Base-by-base conservation (phyloP, 73 alveolate species). In the Tetrahymena thermophila region DNA sequence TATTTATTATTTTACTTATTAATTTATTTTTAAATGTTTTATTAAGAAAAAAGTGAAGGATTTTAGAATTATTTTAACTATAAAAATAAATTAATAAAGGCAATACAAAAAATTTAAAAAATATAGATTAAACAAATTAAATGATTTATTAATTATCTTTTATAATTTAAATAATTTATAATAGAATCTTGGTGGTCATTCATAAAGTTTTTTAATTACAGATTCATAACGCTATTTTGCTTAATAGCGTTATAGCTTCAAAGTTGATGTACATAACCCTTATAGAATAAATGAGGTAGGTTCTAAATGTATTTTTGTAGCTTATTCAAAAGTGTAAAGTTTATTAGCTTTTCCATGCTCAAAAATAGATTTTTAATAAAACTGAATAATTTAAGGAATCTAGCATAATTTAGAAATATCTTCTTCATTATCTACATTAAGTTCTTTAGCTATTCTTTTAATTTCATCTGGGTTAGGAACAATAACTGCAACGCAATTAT, bases 381-480 rank as follows among this genome's bases (percentile, higher is more conserved):
- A 84, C 19, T 28, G 25, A 6, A 94, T 57, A 8, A 94, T 85
- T 15, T 85, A 43, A 38, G 25, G 93, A 85, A 85, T 84, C 13
- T 85, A 34, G 37, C 96, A 94, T 31, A 94, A 43, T 17, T 94
- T 34, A 37, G 85, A 71, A 94, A 94, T 43, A 15, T 50, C 83
- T 14, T 50, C 83, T 50, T 50, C 83, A 11, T 50, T 19, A 5
- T 21, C 44, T 0, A 96, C 35, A 0, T 57, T 85, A 34, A 95
- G 50, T n/a, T 56, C 84, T 8, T 25, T 34, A 34, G 95, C 97
- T 28, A 43, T 97, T 94, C 96, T 97, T 34, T 96, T 97, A 94
- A 96, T 96, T 43, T 19, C 94, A 0, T 97, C 98, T 11, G 85
- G 94, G 35, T 97, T 97, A 25, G 99, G 99, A 25, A 98, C 98